These are phyloP conservation scores for Gaultheria prostrata DNA, from an alignment of 148 eudicot genomes.

Conservation along the genomic window DNA sequence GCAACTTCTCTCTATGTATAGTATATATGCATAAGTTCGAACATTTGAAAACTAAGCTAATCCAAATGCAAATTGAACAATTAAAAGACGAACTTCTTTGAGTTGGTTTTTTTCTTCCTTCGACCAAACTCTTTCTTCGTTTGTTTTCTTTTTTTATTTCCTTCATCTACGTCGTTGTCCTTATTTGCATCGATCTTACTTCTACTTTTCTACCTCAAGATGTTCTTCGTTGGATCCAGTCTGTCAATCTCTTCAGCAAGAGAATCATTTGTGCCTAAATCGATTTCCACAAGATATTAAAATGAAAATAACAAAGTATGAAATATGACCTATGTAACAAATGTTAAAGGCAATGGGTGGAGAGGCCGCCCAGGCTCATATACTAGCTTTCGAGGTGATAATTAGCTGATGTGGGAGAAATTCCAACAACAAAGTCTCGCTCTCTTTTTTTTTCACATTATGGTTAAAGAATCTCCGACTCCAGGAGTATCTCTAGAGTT, in stretches of 20 bases:
- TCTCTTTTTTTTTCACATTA: neutral
- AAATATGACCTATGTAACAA: neutral
- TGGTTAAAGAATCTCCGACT: neutral
- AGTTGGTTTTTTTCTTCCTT: conserved; percentile 60
- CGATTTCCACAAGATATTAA: neutral
- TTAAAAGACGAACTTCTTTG: conserved; percentile 34
- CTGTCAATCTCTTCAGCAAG: conserved; percentile 31
- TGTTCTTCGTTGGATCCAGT: conserved; percentile 17
- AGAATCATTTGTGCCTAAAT: conserved; percentile 33
- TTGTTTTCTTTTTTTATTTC: conserved; percentile 35
- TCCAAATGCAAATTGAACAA: too few species aligned
- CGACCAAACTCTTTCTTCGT: conserved; percentile 51
- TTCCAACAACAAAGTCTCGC: too few species aligned
- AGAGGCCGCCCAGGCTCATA: too few species aligned
- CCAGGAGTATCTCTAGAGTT: neutral
- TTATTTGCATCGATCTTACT: conserved; percentile 27
- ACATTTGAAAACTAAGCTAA: too few species aligned
- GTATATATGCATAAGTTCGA: too few species aligned
- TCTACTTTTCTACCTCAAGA: conserved; percentile 22
- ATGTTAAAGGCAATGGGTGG: too few species aligned
- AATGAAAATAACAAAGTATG: neutral
- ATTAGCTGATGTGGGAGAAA: too few species aligned
- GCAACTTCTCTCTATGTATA: too few species aligned
- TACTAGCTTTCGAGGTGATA: too few species aligned
- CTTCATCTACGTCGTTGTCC: conserved; percentile 28